Evolutionary conservation across 2,329 filamentous ascomycete species (phyloP), one percentile per base, ranked within the genome.

Genomic region (Penicillium sp.): DNA sequence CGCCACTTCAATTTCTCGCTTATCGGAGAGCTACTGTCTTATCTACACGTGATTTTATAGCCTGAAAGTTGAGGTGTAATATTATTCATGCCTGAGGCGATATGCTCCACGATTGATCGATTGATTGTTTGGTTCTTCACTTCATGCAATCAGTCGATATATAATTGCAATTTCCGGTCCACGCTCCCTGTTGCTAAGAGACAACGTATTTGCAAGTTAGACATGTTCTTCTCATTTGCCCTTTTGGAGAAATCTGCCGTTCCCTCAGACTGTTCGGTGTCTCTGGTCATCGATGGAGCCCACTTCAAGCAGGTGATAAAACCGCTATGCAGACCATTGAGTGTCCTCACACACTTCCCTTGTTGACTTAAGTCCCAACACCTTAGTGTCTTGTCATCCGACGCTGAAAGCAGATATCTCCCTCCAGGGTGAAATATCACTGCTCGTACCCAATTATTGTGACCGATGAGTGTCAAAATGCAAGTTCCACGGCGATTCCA

Each of bases 311-410:
- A 91, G 43, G 79, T 89, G 30, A 96, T 79, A 58, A 96, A 96
- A 58, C 88, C 87, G 3, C 77, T 81, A 60, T 94, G 88, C 1
- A 36, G 7, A 0, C 81, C 81, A 26, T 77, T 75, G 9, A 95
- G 69, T 1, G 80, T 82, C 67, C 90, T 90, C 53, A 94, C 87
- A 56, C 88, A 90, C 57, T 88, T 90, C 18, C 86, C 87, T 61
- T 93, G 87, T 60, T 96, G 89, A 19, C 78, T 77, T 20, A 96
- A 71, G 69, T 96, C 90, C 90, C 90, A 96, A 71, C 90, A 95
- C 40, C 89, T 77, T 42, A 96, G 76, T 4, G 87, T 89, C 70
- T 91, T 94, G 70, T 96, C 91, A 63, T 96, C 90, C 5, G 84
- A 79, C 16, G 85, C 86, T 8, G 84, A 89, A 3, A 96, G 69